phyloP scores from a whole-genome alignment of 805 yeast species.

The Sugiyamaella floridensis region DNA sequence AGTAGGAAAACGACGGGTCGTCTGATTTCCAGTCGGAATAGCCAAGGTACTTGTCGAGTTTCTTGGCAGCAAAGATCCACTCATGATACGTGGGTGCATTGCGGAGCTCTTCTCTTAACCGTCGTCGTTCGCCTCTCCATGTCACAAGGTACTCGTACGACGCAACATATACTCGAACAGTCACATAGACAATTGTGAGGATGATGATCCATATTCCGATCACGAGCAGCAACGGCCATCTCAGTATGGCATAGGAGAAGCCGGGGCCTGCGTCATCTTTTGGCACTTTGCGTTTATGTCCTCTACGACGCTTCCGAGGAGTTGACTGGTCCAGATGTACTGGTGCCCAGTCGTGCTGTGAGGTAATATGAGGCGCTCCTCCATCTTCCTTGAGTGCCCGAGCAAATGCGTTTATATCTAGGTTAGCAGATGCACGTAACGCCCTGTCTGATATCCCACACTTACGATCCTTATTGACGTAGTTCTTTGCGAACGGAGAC shows the following conservation, averaged over 20 bases:
- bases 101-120: conserved; percentile 44
- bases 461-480: conserved; percentile 13
- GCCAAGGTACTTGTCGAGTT: conserved; percentile 50
- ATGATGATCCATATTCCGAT: conserved; percentile 49
- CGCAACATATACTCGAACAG: conserved; percentile 54
- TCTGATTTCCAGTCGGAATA: conserved; percentile 53
- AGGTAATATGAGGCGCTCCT: conserved; percentile 28
- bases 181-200: conserved; percentile 43
- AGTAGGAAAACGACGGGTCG: conserved; percentile 55
- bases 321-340: conserved; percentile 16
- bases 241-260: conserved; percentile 41
- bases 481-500: conserved; percentile 10
- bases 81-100: conserved; percentile 47
- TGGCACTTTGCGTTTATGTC: neutral
- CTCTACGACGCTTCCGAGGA: neutral
- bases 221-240: conserved; percentile 59
- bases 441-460: neutral
- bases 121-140: conserved; percentile 53
- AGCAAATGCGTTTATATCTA: conserved; percentile 34
- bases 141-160: conserved; percentile 52
- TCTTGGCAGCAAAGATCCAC: conserved; percentile 54
- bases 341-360: conserved; percentile 45
- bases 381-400: conserved; percentile 35
- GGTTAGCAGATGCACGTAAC: neutral
- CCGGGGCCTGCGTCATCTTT: conserved; percentile 26